These are phyloP conservation scores for Hirschioporus abietinus DNA, from an alignment of 768 basidiomycete species.

Conservation along the genomic window DNA sequence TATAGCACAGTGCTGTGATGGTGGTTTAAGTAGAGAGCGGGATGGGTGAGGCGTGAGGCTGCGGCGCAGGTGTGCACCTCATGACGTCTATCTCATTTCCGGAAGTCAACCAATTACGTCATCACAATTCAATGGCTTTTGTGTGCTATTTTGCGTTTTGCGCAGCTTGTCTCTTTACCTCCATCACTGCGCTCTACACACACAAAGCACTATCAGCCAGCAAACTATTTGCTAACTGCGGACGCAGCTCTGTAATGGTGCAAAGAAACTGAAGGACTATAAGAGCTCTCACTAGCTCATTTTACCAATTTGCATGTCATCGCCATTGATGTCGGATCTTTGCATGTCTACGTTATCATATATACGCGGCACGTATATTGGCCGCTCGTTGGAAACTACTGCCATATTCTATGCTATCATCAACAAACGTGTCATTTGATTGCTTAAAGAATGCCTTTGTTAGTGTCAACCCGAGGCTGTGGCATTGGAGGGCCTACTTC, in stretches of 20 bases:
- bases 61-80: conserved; percentile 1
- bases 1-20: conserved; percentile 8
- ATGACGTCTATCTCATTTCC: background rate
- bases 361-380: too few relatives aligned
- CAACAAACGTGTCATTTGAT: too few relatives aligned
- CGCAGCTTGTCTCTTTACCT: background rate
- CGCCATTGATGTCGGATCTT: too few relatives aligned
- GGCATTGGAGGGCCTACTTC: too few relatives aligned
- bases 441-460: too few relatives aligned
- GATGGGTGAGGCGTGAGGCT: background rate
- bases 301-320: background rate
- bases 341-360: too few relatives aligned
- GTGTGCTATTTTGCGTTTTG: background rate
- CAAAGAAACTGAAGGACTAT: background rate
- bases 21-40: conserved; percentile 1
- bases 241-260: background rate
- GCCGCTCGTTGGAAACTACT: too few relatives aligned
- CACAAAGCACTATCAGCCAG: background rate
- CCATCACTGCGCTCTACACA: background rate
- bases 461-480: too few relatives aligned
- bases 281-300: background rate
- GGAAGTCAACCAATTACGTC: background rate
- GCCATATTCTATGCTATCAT: too few relatives aligned
- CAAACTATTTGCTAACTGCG: background rate
- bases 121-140: background rate